A percentile compares a stretch with the other conserved stretches of the same genome.
phyloP scores from a whole-genome alignment of 805 yeast genomes.

The Teunomyces cretensis region DNA sequence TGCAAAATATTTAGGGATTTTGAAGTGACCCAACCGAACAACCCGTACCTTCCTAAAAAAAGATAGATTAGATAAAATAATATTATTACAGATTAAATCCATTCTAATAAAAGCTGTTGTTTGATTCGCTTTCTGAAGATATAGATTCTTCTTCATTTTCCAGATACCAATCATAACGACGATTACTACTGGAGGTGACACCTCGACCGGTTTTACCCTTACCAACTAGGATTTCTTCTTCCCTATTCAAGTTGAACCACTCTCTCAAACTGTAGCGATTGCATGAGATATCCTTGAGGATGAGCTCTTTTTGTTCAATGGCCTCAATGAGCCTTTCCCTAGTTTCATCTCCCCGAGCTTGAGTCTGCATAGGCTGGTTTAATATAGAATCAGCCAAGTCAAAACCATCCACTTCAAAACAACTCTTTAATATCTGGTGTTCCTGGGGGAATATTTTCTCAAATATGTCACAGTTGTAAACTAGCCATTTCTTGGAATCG shows the following conservation, averaged over 20 bases:
- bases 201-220: background rate
- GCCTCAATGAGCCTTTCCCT: background rate
- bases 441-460: constrained; percentile 13
- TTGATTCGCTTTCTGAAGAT: background rate
- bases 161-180: background rate
- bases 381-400: background rate
- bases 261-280: background rate
- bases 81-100: background rate
- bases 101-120: background rate
- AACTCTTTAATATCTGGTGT: constrained; percentile 7
- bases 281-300: background rate
- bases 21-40: background rate
- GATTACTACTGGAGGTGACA: background rate
- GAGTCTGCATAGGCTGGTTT: background rate
- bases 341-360: background rate
- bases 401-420: background rate
- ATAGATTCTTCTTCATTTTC: background rate
- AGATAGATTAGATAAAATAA: background rate
- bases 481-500: constrained; percentile 14
- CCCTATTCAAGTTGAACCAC: background rate
- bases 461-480: constrained; percentile 11
- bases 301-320: background rate
- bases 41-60: background rate
- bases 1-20: background rate
- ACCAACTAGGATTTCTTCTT: background rate